These are phyloP conservation scores for Alternaria sp. DNA, from an alignment of 2,329 filamentous ascomycete species.

Conservation along the genomic window DNA sequence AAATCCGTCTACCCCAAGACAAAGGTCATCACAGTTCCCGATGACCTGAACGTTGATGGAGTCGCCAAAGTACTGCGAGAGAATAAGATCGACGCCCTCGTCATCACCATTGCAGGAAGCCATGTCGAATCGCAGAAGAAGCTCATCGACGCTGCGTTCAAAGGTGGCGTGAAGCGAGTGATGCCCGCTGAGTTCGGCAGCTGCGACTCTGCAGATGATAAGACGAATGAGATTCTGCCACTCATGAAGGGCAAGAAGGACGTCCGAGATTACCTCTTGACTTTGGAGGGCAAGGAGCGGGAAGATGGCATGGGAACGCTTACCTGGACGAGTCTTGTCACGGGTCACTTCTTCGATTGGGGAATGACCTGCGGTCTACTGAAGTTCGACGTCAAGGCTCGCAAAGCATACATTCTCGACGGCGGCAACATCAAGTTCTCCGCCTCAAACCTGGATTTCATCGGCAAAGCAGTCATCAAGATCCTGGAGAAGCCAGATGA, in stretches of 20 bases:
- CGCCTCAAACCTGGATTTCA: constrained; percentile 59
- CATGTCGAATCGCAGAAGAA: constrained; percentile 55
- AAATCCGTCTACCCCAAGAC: constrained; percentile 51
- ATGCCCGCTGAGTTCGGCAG: constrained; percentile 67
- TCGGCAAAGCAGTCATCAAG: constrained; percentile 61
- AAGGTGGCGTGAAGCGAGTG: constrained; percentile 65
- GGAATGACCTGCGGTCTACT: constrained; percentile 58
- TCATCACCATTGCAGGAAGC: constrained; percentile 57
- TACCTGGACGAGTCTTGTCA: constrained; percentile 67
- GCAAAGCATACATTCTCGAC: constrained; percentile 63
- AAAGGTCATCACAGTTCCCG: constrained; percentile 50
- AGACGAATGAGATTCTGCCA: constrained; percentile 55
- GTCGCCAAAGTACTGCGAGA: constrained; percentile 52
- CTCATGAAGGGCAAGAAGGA: constrained; percentile 60
- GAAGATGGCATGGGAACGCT: constrained; percentile 48
- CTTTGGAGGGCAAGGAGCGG: constrained; percentile 53
- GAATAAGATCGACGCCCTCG: constrained; percentile 56
- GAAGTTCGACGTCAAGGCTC: constrained; percentile 59
- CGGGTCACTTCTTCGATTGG: constrained; percentile 69
- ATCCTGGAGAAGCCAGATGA: constrained; percentile 54
- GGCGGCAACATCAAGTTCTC: constrained; percentile 63
- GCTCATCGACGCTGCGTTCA: constrained; percentile 65
- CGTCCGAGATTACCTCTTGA: constrained; percentile 53
- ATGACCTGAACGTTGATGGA: constrained; percentile 43
- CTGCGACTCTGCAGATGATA: constrained; percentile 52